A percentile compares a stretch with the other conserved stretches of the same genome.
These are phyloP conservation scores for Bimuria novae-zelandiae DNA, from an alignment of 2,329 filamentous ascomycete genomes.

Conservation along the genomic window DNA sequence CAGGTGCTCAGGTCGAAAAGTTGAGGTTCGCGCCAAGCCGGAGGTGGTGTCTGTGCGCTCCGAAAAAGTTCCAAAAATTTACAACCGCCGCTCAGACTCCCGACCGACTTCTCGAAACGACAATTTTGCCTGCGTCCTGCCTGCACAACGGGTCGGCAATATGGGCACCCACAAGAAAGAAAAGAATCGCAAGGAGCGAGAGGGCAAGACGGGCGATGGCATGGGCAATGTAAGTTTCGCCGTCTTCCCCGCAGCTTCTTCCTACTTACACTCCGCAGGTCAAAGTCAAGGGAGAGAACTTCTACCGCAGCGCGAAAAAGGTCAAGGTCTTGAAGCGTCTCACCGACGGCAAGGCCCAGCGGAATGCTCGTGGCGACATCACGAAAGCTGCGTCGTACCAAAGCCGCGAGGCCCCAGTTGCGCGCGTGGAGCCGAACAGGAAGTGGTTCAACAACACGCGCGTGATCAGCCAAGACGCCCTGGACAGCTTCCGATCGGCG, in stretches of 20 bases:
- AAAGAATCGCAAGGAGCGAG: constrained; percentile 75
- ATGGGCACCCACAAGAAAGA: constrained; percentile 97
- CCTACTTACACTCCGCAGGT: constrained; percentile 45
- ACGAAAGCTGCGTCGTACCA: constrained; percentile 84
- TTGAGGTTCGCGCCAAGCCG: constrained; percentile 8
- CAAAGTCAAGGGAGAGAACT: constrained; percentile 95
- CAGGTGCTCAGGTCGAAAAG: constrained; percentile 17
- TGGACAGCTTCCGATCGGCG: constrained; percentile 85
- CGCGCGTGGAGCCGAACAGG: constrained; percentile 91
- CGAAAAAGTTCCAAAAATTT: constrained; percentile 15
- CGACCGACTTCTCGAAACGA: neutral
- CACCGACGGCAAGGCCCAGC: constrained; percentile 81
- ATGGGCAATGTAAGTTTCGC: constrained; percentile 69
- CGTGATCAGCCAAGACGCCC: constrained; percentile 84
- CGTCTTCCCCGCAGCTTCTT: neutral
- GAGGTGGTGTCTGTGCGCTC: constrained; percentile 3
- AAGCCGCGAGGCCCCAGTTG: constrained; percentile 77
- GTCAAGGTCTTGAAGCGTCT: constrained; percentile 87
- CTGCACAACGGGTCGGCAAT: constrained; percentile 27
- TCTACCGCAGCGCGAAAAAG: constrained; percentile 86
- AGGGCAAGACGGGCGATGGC: constrained; percentile 84
- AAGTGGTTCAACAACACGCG: constrained; percentile 98
- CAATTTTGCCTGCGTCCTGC: constrained; percentile 3
- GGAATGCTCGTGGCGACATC: constrained; percentile 83
- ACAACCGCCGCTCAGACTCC: constrained; percentile 16